Conservation (phyloP, 1,284 basidiomycete genomes). For the Apiotrichum domesticum region DNA sequence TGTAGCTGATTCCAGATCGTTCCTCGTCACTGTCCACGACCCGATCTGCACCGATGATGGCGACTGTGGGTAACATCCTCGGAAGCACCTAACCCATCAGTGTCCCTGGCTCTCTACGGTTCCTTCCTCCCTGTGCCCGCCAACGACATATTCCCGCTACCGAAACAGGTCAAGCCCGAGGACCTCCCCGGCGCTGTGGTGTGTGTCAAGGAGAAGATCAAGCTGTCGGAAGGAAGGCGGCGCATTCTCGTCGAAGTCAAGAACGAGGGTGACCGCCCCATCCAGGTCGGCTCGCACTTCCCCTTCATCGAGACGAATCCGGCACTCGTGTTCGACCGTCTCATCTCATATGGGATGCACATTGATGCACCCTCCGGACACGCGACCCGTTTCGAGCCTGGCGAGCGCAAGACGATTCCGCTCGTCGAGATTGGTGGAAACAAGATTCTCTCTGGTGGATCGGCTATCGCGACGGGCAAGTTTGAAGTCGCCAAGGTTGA, state of each 20-base stretch:
- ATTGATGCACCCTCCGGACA: constrained; percentile 89
- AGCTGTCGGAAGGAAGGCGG: constrained; percentile 66
- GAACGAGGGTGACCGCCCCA: constrained; percentile 89
- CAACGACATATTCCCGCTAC: constrained; percentile 58
- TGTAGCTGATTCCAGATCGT: constrained; percentile 56
- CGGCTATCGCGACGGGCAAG: constrained; percentile 61
- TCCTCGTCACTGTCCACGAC: constrained; percentile 89
- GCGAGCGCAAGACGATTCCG: constrained; percentile 75
- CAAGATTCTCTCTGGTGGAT: constrained; percentile 72
- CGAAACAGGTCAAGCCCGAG: constrained; percentile 54
- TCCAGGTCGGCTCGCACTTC: constrained; percentile 93
- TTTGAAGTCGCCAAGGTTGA: constrained; percentile 28
- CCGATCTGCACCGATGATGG: constrained; percentile 81
- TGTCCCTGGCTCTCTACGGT: constrained; percentile 78
- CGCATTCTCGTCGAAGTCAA: constrained; percentile 71
- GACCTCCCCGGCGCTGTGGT: constrained; percentile 70
- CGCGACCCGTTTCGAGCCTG: constrained; percentile 94
- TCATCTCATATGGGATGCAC: constrained; percentile 65
- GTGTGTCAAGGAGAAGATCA: constrained; percentile 60
- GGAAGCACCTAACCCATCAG: constrained; percentile 15
- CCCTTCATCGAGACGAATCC: constrained; percentile 88
- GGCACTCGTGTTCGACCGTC: constrained; percentile 74
- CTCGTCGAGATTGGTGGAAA: constrained; percentile 74
- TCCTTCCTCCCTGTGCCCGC: constrained; percentile 82
- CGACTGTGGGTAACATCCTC: constrained; percentile 49